A percentile compares a stretch with the other conserved stretches of the same genome.
phyloP scores from a whole-genome alignment of 2,329 filamentous ascomycete genomes.

The Fusarium sp. region DNA sequence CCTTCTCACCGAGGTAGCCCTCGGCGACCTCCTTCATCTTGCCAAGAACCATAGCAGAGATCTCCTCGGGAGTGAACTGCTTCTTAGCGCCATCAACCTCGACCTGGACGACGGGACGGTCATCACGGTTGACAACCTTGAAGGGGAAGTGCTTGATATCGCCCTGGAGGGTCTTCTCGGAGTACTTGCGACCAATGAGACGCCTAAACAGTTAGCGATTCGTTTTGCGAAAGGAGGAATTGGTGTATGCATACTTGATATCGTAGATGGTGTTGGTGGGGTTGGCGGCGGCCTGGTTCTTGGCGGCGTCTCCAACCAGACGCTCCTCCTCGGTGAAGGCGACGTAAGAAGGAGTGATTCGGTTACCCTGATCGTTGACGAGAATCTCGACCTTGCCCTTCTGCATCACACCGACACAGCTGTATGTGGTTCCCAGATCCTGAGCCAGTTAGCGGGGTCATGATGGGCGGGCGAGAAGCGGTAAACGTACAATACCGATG shows the following conservation, averaged over 20 bases:
- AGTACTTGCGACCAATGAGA: conserved; percentile 86
- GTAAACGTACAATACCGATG: conserved; percentile 83
- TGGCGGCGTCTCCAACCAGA: conserved; percentile 95
- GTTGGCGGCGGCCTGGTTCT: conserved; percentile 92
- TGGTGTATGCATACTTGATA: conserved; percentile 78
- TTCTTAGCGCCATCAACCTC: conserved; percentile 74
- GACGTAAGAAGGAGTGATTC: conserved; percentile 95
- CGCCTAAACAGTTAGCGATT: conserved; percentile 66
- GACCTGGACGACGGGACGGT: conserved; percentile 88
- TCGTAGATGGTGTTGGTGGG: conserved; percentile 82
- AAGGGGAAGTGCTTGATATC: conserved; percentile 99
- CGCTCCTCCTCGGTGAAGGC: conserved; percentile 98
- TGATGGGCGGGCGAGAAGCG: background rate
- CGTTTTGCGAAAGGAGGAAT: background rate
- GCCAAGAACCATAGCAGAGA: conserved; percentile 84
- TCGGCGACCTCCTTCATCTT: conserved; percentile 90
- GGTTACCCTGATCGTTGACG: conserved; percentile 96
- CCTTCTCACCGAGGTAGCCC: conserved; percentile 83
- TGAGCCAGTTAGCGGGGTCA: conserved; percentile 48
- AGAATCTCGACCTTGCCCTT: conserved; percentile 96
- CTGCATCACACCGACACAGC: conserved; percentile 95
- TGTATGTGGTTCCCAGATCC: conserved; percentile 90
- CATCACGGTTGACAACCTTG: conserved; percentile 90
- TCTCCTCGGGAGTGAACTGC: conserved; percentile 83
- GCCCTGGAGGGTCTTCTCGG: conserved; percentile 87